Evolutionary conservation across 2,329 filamentous ascomycete species (phyloP).

Genomic region (Penicillium oxalicum): DNA sequence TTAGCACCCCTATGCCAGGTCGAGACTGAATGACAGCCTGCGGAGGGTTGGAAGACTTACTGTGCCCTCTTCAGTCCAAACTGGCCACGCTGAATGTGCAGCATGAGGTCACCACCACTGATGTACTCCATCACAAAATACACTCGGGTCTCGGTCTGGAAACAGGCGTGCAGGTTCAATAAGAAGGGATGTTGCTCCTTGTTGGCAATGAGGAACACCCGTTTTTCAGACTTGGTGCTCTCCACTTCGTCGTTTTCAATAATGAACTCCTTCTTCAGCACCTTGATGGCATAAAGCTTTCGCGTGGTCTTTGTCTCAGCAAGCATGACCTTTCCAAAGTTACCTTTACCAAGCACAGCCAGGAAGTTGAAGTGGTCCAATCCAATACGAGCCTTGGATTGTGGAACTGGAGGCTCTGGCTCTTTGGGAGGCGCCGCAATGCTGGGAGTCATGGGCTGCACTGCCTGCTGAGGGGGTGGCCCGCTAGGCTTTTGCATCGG

Average conservation of each 20-base stretch:
- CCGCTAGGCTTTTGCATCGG: constrained; percentile 20
- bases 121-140: constrained; percentile 99
- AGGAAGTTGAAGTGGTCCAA: constrained; percentile 99
- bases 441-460: constrained; percentile 20
- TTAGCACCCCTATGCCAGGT: background rate
- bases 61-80: constrained; percentile 95
- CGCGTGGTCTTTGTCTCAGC: constrained; percentile 91
- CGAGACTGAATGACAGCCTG: background rate
- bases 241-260: constrained; percentile 99
- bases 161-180: constrained; percentile 91
- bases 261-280: constrained; percentile 99
- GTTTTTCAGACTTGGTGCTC: constrained; percentile 94
- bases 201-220: constrained; percentile 94
- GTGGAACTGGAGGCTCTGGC: constrained; percentile 26
- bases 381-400: constrained; percentile 63
- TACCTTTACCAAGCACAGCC: constrained; percentile 95
- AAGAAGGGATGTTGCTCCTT: constrained; percentile 95
- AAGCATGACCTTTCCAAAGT: constrained; percentile 99
- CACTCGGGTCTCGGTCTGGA: constrained; percentile 95
- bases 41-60: constrained; percentile 48
- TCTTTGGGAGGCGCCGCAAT: constrained; percentile 21
- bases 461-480: constrained; percentile 21
- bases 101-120: constrained; percentile 95
- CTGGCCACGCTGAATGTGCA: constrained; percentile 94
- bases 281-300: constrained; percentile 95